These are phyloP conservation scores for Penicillium sp. DNA, from an alignment of 2,329 filamentous ascomycete genomes.

Conservation along the genomic window DNA sequence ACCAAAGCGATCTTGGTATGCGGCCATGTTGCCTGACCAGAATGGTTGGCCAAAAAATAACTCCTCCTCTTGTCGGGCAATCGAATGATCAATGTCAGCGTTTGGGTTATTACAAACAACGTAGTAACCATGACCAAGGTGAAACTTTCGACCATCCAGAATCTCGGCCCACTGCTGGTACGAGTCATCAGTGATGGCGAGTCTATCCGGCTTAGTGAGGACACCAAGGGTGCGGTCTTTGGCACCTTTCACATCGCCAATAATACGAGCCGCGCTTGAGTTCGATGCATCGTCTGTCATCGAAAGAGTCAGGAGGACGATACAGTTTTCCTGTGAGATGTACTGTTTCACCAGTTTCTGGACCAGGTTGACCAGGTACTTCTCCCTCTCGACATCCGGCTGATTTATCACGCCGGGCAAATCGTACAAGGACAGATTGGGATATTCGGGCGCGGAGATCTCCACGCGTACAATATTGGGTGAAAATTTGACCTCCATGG, in stretches of 20 bases:
- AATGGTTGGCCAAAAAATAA: constrained; percentile 50
- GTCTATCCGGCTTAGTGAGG: constrained; percentile 79
- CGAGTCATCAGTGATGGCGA: constrained; percentile 49
- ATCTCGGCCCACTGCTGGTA: constrained; percentile 64
- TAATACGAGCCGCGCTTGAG: constrained; percentile 67
- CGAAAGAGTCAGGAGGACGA: constrained; percentile 73
- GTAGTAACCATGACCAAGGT: constrained; percentile 73
- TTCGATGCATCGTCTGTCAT: constrained; percentile 79
- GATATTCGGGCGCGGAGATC: constrained; percentile 69
- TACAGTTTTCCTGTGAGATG: constrained; percentile 65
- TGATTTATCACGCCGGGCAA: constrained; percentile 79
- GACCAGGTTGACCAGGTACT: constrained; percentile 70
- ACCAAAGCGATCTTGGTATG: constrained; percentile 51
- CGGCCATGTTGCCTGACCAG: constrained; percentile 47
- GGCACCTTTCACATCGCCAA: constrained; percentile 56
- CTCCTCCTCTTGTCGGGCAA: constrained; percentile 51
- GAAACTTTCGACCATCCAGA: constrained; percentile 61
- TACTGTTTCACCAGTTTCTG: constrained; percentile 69
- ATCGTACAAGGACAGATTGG: constrained; percentile 79
- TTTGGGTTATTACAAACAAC: constrained; percentile 64
- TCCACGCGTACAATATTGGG: constrained; percentile 78
- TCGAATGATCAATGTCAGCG: constrained; percentile 42
- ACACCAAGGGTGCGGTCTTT: constrained; percentile 67
- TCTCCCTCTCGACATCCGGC: constrained; percentile 61
- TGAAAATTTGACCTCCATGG: constrained; percentile 64